Percentiles rank a stretch among this genome's conserved stretches.
Conservation (phyloP, 2,329 filamentous ascomycete species). For the Fusarium sublunatum region DNA sequence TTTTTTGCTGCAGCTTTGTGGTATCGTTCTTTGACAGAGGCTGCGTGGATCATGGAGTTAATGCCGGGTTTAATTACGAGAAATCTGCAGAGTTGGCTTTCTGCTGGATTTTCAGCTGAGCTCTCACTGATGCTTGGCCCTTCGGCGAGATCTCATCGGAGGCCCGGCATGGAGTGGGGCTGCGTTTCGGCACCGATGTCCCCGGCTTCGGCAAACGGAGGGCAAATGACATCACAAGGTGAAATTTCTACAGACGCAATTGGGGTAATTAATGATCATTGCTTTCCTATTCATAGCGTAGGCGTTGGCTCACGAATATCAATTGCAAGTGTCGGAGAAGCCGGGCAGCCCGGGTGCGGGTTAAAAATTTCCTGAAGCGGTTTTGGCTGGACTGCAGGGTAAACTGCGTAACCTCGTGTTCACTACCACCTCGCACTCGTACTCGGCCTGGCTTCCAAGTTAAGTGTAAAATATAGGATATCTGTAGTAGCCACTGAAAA, state of each 20-base stretch:
- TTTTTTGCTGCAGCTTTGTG: conserved; percentile 9
- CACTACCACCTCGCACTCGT: no score
- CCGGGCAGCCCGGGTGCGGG: background rate
- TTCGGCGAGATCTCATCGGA: conserved; percentile 8
- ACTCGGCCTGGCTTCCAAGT: no score
- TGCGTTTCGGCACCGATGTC: conserved; percentile 14
- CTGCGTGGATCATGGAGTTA: background rate
- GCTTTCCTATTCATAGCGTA: background rate
- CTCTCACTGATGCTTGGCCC: conserved; percentile 1
- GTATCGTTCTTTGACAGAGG: background rate
- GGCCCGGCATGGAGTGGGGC: conserved; percentile 16
- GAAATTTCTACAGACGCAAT: background rate
- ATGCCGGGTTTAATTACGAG: background rate
- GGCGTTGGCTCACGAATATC: no score
- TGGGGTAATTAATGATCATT: background rate
- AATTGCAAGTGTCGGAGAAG: no score
- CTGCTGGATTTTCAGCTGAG: conserved; percentile 1
- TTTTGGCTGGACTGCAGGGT: no score
- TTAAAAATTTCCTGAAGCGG: no score
- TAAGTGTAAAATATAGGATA: no score
- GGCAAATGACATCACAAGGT: conserved; percentile 16
- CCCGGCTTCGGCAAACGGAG: conserved; percentile 4
- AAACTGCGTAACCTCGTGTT: no score
- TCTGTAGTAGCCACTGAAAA: no score
- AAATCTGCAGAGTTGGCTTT: background rate